These are phyloP conservation scores for Emergomyces pasteurianus DNA, from an alignment of 2,329 filamentous ascomycete genomes.

Conservation along the genomic window DNA sequence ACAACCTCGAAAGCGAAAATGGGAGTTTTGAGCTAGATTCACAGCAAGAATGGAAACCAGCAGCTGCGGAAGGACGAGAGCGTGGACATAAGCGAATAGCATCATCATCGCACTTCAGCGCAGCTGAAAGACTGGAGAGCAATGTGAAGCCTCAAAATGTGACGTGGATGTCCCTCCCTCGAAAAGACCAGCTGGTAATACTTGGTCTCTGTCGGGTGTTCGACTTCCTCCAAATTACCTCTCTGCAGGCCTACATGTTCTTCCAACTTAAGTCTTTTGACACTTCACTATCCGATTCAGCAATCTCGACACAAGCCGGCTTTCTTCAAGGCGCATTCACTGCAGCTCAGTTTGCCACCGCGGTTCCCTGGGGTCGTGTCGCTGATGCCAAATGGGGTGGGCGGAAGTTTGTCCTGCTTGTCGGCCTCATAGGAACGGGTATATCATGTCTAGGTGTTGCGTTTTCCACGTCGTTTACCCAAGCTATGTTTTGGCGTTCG, in stretches of 20 bases:
- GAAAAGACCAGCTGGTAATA: slow-evolving; percentile 26
- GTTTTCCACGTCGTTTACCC: slow-evolving; percentile 51
- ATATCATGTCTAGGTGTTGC: slow-evolving; percentile 57
- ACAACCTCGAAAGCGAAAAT: not conserved
- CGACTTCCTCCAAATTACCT: slow-evolving; percentile 30
- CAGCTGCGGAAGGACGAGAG: slow-evolving; percentile 10
- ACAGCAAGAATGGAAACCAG: not conserved
- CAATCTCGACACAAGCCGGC: slow-evolving; percentile 63
- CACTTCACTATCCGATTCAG: slow-evolving; percentile 40
- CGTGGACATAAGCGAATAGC: slow-evolving; percentile 9
- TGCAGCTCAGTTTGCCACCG: slow-evolving; percentile 66
- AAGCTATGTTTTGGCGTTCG: slow-evolving; percentile 53
- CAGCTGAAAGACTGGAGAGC: not conserved
- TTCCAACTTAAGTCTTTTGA: slow-evolving; percentile 73
- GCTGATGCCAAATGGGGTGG: slow-evolving; percentile 53
- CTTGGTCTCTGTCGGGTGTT: slow-evolving; percentile 30
- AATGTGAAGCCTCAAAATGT: slow-evolving; percentile 15
- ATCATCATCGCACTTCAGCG: slow-evolving; percentile 6
- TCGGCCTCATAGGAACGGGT: slow-evolving; percentile 59
- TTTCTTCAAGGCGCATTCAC: slow-evolving; percentile 67
- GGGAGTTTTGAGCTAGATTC: not conserved
- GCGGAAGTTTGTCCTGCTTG: slow-evolving; percentile 63
- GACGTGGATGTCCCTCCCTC: slow-evolving; percentile 31
- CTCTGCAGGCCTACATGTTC: slow-evolving; percentile 58
- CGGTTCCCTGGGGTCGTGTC: slow-evolving; percentile 66